phyloP scores from a whole-genome alignment of 2,329 filamentous ascomycete genomes.

The Microdochium nivale region DNA sequence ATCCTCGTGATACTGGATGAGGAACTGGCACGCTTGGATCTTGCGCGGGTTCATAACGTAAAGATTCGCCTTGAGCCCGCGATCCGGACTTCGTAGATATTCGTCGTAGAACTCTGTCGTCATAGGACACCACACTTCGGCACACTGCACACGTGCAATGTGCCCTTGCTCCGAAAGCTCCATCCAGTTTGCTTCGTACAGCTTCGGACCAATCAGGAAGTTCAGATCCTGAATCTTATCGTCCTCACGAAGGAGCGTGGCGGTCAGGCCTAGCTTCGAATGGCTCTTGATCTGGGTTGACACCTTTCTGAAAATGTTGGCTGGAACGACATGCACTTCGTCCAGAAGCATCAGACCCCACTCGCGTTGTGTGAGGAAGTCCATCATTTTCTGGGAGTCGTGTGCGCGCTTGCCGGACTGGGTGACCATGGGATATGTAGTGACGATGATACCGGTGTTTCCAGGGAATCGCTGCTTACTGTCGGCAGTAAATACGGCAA shows the following conservation, averaged over 20 bases:
- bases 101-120: conserved; percentile 96
- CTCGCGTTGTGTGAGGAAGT: conserved; percentile 79
- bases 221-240: conserved; percentile 98
- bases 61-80: conserved; percentile 37
- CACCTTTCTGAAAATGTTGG: conserved; percentile 91
- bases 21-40: conserved; percentile 92
- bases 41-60: conserved; percentile 98
- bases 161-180: conserved; percentile 94
- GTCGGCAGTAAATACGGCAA: conserved; percentile 90
- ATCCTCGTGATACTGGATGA: conserved; percentile 96
- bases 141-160: conserved; percentile 94
- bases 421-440: conserved; percentile 98
- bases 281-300: conserved; percentile 91
- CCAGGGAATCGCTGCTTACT: conserved; percentile 78
- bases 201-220: conserved; percentile 92
- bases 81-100: conserved; percentile 53
- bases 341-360: conserved; percentile 97
- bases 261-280: conserved; percentile 88
- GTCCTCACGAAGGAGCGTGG: conserved; percentile 88
- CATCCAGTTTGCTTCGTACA: conserved; percentile 99
- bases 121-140: conserved; percentile 99
- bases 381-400: conserved; percentile 96
- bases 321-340: conserved; percentile 95
- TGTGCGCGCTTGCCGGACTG: conserved; percentile 80
- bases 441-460: conserved; percentile 92